Percentiles rank a stretch among this genome's conserved stretches.
phyloP scores from a whole-genome alignment of 2,329 filamentous ascomycete species.

The Cercospora canescens region DNA sequence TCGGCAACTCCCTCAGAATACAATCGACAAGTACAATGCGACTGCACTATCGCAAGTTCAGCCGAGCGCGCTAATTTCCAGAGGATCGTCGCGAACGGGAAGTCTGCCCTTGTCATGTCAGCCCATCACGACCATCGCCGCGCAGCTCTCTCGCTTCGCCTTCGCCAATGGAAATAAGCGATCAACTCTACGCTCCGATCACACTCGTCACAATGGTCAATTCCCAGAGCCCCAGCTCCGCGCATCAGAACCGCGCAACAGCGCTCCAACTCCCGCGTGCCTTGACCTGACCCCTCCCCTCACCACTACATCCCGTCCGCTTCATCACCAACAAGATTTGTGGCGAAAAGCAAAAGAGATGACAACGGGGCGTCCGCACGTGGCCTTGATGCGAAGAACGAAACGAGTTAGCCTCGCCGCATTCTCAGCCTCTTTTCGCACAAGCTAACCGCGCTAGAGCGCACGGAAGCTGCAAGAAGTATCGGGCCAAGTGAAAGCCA shows the following conservation, averaged over 20 bases:
- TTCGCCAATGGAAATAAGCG: neutral
- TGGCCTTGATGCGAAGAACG: too few species aligned
- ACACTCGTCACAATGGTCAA: neutral
- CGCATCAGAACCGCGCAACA: neutral
- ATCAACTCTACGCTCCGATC: neutral
- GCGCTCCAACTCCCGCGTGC: neutral
- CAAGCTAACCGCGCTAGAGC: neutral
- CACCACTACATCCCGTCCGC: too few species aligned
- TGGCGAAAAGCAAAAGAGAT: too few species aligned
- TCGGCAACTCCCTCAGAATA: neutral
- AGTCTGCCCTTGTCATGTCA: neutral
- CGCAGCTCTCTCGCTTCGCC: neutral
- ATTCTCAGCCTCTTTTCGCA: too few species aligned
- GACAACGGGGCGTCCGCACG: too few species aligned
- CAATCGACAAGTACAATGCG: neutral
- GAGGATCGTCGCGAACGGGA: neutral
- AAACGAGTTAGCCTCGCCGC: too few species aligned
- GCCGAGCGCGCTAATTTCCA: neutral
- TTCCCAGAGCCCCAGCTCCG: neutral
- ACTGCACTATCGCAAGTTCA: neutral
- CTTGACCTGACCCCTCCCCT: too few species aligned
- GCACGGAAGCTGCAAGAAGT: neutral
- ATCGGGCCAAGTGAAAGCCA: neutral
- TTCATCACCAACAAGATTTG: too few species aligned
- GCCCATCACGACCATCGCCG: neutral